Base-by-base conservation (phyloP, 176 grass and related monocot genomes). In the Cenchrus purpureus region DNA sequence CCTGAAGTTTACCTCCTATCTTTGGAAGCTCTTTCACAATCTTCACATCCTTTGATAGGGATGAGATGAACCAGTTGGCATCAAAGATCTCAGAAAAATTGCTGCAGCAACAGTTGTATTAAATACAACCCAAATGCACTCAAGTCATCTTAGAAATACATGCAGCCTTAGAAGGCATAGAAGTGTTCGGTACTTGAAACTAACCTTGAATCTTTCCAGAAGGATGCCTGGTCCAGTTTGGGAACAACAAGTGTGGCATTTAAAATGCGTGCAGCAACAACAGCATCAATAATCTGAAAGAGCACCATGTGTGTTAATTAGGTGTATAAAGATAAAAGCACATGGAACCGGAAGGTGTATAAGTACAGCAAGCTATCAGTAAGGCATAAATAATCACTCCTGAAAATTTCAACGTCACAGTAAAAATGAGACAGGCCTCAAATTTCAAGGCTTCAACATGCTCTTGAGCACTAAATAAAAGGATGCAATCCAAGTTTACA, bases 201-300 rank as follows among this genome's bases (percentile, higher is more conserved):
- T 86, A 94, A 98, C 95, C 95, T 98, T 74, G 95, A 85, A 81
- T 98, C 92, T 86, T 95, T 98, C 95, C 95, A 98, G 85, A 98
- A 98, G 84, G 95, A 98, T 81, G 89, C 93, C 67, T 92, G 86
- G 79, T 98, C 95, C 61, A 98, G 89, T 84, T 91, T 89, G 71
- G 95, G 95, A 85, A 95, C 87, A 73, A 97, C 89, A 76, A 97
- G 95, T 52, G 91, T 97, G 32, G 92, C 92, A 73, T 97, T 97
- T 80, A 97, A 86, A 87, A 98, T 98, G 19, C 89, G 90, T 74
- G 95, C 91, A 31, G 91, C 95, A 79, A 95, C 92, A 65, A 95
- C 91, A 91, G 95, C 91, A 95, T 98, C 95, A 77, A 92, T 92
- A 90, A 98, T 98, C 95, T 98, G 96, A 82, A 90, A 89, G 83